Base-by-base conservation (phyloP, 345 rosid genomes). In the Punica granatum region DNA sequence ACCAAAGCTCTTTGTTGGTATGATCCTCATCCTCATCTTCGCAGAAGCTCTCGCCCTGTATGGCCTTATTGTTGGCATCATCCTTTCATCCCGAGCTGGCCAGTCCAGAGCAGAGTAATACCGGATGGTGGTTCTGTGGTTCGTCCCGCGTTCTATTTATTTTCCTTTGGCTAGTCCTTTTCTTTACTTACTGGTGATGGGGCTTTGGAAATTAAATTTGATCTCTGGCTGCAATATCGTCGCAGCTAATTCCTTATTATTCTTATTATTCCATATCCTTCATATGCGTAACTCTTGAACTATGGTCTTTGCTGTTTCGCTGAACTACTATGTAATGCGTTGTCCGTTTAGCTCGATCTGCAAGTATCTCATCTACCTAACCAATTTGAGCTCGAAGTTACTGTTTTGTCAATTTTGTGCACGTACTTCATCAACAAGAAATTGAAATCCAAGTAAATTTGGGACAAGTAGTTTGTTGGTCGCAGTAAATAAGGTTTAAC, bases 21-120 rank as follows among this genome's bases (percentile, higher is more conserved):
- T 49, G 56, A 49, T 49, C 56, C 26, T 53, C 30, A 53, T 53
- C 59, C 59, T 19, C 30, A 53, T 53, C 59, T 53, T 53, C 21
- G 59, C 31, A 6, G 59, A 53, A 53, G 12, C 59, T 53, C 59
- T 53, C 23, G 59, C 31, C 59, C 59, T 53, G 59, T 53, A 53
- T 25, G 59, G 59, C 59, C 59, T 53, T 23, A 53, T 53, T 21
- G 31, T 49, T 12, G 59, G 59, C 59, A 23, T 25, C 59, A 53
- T 53, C 59, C 59, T 53, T 30, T 23, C 59, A 18, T 53, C 59
- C 59, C 15, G 31, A n/a, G 59, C 59, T 23, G 59, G 59, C 5
- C 59, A 7, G 59, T 53, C 59, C 6, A 53, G 59, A 25, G 59
- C 31, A 53, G 59, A 53, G 59, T 53, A 23, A 53, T n/a, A 5